These are phyloP conservation scores for Cicer yamashitae DNA, from an alignment of 306 rosid species.

Conservation along the genomic window DNA sequence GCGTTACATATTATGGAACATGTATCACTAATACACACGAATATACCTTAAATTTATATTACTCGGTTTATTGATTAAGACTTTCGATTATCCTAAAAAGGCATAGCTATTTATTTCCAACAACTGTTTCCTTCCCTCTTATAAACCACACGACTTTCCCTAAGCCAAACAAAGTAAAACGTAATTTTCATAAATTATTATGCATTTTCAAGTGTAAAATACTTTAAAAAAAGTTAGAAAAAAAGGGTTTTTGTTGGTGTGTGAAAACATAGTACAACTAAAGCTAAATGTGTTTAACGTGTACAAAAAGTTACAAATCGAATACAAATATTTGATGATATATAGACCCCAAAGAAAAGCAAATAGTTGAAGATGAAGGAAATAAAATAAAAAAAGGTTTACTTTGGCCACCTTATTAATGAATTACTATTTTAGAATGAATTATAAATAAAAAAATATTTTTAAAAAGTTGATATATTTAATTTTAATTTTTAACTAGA, in stretches of 20 bases:
- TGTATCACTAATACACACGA: not conserved
- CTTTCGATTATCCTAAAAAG: conserved; percentile 3
- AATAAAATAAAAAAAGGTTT: too few species aligned
- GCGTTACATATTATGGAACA: not conserved
- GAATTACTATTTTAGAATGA: too few species aligned
- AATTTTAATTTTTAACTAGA: too few species aligned
- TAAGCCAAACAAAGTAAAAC: conserved; percentile 1
- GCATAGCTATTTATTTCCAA: conserved; percentile 33
- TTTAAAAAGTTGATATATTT: too few species aligned
- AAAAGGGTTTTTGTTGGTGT: not conserved
- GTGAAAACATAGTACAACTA: not conserved
- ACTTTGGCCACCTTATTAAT: too few species aligned
- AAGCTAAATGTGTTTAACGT: not conserved
- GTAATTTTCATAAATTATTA: conserved; percentile 26
- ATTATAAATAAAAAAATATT: too few species aligned
- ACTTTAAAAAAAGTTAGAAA: not conserved
- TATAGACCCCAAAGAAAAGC: too few species aligned
- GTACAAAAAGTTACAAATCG: not conserved
- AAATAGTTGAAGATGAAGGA: too few species aligned
- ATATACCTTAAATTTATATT: conserved; percentile 27
- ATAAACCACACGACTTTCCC: not conserved
- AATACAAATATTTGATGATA: too few species aligned
- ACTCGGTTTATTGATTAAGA: conserved; percentile 36
- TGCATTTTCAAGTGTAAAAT: not conserved
- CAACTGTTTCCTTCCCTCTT: conserved; percentile 4